Conservation (phyloP, 371 early-diverging fungal species). For the Saksenaea oblongispora region DNA sequence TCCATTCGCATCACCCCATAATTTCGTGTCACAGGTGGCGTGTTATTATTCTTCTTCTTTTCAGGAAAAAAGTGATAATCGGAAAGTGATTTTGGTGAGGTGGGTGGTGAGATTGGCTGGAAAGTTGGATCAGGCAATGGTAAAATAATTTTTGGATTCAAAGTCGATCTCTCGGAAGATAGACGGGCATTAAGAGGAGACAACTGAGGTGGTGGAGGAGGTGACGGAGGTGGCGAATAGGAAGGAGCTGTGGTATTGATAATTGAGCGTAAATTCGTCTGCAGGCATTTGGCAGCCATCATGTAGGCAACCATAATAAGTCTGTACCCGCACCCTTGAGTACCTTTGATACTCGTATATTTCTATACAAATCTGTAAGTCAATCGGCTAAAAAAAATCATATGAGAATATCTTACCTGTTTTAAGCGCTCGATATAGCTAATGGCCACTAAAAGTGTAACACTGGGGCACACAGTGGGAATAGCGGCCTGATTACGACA, state of each 20-base stretch:
- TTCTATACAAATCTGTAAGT: conserved; percentile 25
- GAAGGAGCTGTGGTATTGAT: conserved; percentile 22
- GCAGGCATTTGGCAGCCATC: conserved; percentile 59
- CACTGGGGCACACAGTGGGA: conserved; percentile 47
- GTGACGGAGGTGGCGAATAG: conserved; percentile 11
- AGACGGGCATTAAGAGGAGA: conserved; percentile 4
- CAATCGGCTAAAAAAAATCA: background rate
- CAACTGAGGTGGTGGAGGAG: conserved; percentile 9
- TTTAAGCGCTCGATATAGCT: conserved; percentile 61
- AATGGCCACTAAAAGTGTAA: conserved; percentile 54
- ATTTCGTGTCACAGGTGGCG: conserved; percentile 1
- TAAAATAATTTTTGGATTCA: conserved; percentile 4
- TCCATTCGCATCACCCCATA: conserved; percentile 50
- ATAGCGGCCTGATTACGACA: conserved; percentile 30
- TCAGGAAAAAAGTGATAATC: conserved; percentile 11
- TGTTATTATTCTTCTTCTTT: conserved; percentile 14
- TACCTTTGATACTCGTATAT: conserved; percentile 50
- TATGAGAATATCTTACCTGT: conserved; percentile 36
- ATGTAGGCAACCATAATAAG: conserved; percentile 60
- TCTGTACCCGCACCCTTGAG: conserved; percentile 56
- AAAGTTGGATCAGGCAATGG: background rate
- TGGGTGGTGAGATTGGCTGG: conserved; percentile 22
- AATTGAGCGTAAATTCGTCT: conserved; percentile 39
- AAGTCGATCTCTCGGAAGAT: conserved; percentile 16
- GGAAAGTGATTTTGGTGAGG: conserved; percentile 24